Conservation (phyloP, 148 eudicot genomes). For the Dysphania ambrosioides region DNA sequence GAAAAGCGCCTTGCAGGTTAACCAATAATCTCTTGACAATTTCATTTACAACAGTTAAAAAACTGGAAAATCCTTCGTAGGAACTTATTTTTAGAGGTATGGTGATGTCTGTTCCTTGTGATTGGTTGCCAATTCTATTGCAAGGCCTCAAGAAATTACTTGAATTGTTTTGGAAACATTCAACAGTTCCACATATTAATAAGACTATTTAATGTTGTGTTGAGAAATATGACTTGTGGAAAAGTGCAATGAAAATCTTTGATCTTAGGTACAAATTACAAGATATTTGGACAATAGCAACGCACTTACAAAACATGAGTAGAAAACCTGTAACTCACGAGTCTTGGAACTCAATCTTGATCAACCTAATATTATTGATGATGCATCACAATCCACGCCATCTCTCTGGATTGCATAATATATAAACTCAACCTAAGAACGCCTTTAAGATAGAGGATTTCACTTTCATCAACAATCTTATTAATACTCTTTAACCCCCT, state of each 20-base stretch:
- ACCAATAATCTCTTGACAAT: slow-evolving; percentile 1
- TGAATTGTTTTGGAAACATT: background rate
- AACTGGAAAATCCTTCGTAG: background rate
- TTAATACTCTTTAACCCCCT: background rate
- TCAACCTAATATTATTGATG: background rate
- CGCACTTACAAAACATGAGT: background rate
- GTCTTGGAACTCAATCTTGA: background rate
- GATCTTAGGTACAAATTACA: background rate
- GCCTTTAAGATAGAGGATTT: background rate
- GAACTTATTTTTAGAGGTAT: background rate
- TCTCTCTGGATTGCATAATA: background rate
- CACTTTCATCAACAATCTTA: background rate
- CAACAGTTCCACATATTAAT: background rate
- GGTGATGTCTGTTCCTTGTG: background rate
- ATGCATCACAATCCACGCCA: background rate
- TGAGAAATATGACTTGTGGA: background rate
- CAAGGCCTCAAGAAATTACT: background rate
- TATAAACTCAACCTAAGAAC: background rate
- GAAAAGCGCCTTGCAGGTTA: slow-evolving; percentile 65
- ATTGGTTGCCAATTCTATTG: background rate
- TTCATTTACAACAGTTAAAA: background rate
- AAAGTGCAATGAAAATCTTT: background rate
- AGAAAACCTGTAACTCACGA: background rate
- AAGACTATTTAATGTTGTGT: background rate
- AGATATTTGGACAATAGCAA: background rate